Evolutionary conservation across 2,329 filamentous ascomycete species (phyloP).

Genomic region (Ascomycota sp.): DNA sequence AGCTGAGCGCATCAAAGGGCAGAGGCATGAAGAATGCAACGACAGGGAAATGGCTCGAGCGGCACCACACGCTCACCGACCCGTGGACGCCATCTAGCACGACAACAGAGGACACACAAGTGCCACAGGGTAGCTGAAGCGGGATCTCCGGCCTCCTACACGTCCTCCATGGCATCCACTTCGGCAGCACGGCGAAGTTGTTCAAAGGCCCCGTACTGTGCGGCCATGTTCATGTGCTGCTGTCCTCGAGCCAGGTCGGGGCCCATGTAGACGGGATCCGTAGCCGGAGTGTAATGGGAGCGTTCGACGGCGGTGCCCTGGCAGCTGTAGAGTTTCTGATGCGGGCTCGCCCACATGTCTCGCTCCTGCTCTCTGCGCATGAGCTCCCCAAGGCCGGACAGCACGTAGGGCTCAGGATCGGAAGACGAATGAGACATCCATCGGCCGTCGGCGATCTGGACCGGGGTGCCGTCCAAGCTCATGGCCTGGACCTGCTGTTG

Average conservation of each 20-base stretch:
- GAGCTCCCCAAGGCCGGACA: conserved; percentile 53
- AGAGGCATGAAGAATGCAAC: no score
- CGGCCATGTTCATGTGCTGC: conserved; percentile 36
- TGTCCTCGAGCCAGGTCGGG: conserved; percentile 24
- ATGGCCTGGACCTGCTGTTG: conserved; percentile 20
- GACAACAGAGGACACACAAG: not conserved
- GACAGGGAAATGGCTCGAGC: no score
- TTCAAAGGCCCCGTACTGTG: conserved; percentile 42
- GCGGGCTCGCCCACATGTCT: conserved; percentile 10
- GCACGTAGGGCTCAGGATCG: conserved; percentile 62
- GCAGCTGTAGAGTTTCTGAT: conserved; percentile 21
- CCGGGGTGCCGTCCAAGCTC: conserved; percentile 30
- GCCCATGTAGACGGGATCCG: conserved; percentile 45
- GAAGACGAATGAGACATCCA: conserved; percentile 21
- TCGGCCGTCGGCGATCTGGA: conserved; percentile 29
- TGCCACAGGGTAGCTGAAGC: not conserved
- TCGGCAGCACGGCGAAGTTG: conserved; percentile 21
- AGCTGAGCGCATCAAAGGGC: no score
- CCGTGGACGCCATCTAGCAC: no score
- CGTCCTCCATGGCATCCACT: conserved; percentile 25
- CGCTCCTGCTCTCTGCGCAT: conserved; percentile 39
- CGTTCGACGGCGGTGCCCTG: conserved; percentile 18
- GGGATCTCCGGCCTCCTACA: conserved; percentile 8
- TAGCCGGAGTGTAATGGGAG: conserved; percentile 28
- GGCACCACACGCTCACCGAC: no score